phyloP scores from a whole-genome alignment of 2,329 filamentous ascomycete genomes.

The Ascochyta lentis region DNA sequence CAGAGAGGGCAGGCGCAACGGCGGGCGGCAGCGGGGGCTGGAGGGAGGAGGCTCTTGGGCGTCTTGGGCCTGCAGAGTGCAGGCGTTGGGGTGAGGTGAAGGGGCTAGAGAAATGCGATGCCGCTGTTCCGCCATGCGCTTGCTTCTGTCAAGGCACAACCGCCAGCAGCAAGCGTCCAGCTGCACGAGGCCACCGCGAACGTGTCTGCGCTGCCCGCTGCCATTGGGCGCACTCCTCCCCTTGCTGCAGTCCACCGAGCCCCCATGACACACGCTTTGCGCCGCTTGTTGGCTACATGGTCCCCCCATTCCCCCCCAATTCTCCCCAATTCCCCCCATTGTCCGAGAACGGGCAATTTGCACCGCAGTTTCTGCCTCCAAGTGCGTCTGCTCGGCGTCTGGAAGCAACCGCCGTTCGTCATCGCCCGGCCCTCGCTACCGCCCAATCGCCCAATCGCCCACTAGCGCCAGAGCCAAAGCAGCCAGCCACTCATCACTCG shows the following conservation, averaged over 20 bases:
- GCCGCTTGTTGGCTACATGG: neutral
- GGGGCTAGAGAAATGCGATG: slow-evolving; percentile 8
- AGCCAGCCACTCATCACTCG: neutral
- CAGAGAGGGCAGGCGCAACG: slow-evolving; percentile 19
- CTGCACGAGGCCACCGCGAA: slow-evolving; percentile 9
- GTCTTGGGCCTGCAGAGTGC: neutral
- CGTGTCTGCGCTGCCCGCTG: slow-evolving; percentile 7
- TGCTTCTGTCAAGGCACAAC: neutral
- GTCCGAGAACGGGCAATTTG: slow-evolving; percentile 9
- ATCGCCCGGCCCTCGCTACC: slow-evolving; percentile 6
- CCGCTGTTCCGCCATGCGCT: slow-evolving; percentile 7
- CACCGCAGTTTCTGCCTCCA: slow-evolving; percentile 19
- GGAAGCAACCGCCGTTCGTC: slow-evolving; percentile 3
- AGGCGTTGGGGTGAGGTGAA: neutral
- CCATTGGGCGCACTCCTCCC: slow-evolving; percentile 2
- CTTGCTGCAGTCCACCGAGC: neutral
- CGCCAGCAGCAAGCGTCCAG: neutral
- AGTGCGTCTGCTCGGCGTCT: slow-evolving; percentile 9
- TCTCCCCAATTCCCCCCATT: neutral
- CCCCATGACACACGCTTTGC: slow-evolving; percentile 15
- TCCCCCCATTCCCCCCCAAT: neutral
- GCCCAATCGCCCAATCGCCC: neutral
- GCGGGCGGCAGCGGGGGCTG: slow-evolving; percentile 8
- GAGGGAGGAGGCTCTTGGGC: slow-evolving; percentile 11
- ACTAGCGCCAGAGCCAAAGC: neutral